phyloP scores from a whole-genome alignment of 2,329 filamentous ascomycete genomes.

The Ophiostoma sp. region DNA sequence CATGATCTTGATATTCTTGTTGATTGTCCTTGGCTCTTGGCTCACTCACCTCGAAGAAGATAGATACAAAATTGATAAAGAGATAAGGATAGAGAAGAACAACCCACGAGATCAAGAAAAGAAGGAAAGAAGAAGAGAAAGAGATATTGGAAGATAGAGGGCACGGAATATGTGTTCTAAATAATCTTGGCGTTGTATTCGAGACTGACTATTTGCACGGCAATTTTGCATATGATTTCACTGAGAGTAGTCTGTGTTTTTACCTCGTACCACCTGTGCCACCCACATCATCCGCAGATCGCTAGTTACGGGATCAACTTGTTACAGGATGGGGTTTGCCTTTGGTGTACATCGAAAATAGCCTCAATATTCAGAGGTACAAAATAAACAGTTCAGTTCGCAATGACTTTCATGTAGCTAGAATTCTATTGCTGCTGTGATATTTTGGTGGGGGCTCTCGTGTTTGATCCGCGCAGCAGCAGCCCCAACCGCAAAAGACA shows the following conservation, averaged over 20 bases:
- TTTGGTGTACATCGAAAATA: no score
- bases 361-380: not conserved
- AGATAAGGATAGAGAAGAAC: not conserved
- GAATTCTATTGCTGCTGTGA: not conserved
- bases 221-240: not conserved
- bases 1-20: not conserved
- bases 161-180: not conserved
- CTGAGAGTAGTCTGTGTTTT: not conserved
- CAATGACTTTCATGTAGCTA: not conserved
- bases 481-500: not conserved
- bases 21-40: not conserved
- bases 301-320: not conserved
- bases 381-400: not conserved
- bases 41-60: conserved; percentile 14
- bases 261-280: not conserved
- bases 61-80: not conserved
- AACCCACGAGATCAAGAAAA: not conserved
- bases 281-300: not conserved
- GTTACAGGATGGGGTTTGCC: not conserved
- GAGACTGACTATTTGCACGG: not conserved
- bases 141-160: not conserved
- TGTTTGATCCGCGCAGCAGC: conserved; percentile 16
- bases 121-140: not conserved
- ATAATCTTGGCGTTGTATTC: not conserved
- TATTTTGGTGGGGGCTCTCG: not conserved